Evolutionary conservation across 805 yeast species (phyloP), one percentile per base, ranked within the genome.

Genomic region (Saccharomycopsis sp.): DNA sequence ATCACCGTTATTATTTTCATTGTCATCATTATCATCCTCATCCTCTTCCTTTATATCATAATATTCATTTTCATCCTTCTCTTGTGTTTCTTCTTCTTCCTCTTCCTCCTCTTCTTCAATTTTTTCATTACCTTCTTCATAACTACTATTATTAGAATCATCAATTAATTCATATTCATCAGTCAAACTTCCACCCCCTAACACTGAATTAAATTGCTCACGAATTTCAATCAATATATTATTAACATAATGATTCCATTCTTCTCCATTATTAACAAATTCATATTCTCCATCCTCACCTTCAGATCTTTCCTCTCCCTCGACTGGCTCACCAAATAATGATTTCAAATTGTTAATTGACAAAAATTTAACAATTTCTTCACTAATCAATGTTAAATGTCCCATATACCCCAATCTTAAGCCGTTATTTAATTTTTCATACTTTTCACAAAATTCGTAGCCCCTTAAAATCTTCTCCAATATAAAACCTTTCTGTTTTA

Each of bases 381-480:
- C 98, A 41, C 96, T 88, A 45, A 93, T 86, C 41, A 93, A 67
- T 4, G 95, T 87, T 52, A 93, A 65, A 60, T 93, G 98, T n/a
- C 98, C 98, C 87, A 89, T 88, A 59, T 87, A 93, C 0, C 98
- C 98, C 19, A 93, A 75, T 44, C 97, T 70, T 11, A 86, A 74
- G 3, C 47, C 44, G 13, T 77, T 77, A 3, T 72, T 71, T 40
- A 63, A 67, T 51, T 71, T 72, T 58, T 87, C 88, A 51, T 78
- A 72, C 46, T 73, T 76, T 27, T 68, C 65, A 53, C 85, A 80
- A 38, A 68, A 68, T 39, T 65, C 64, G 53, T 83, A 83, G 2
- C 90, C 87, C 31, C 74, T 69, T 32, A 83, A 76, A 40, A 84
- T 81, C 42, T 75, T 61, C 48, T 74, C 70, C 1, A 89, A 81